Base-by-base conservation (phyloP, 768 basidiomycete species). In the Trametes punicea region DNA sequence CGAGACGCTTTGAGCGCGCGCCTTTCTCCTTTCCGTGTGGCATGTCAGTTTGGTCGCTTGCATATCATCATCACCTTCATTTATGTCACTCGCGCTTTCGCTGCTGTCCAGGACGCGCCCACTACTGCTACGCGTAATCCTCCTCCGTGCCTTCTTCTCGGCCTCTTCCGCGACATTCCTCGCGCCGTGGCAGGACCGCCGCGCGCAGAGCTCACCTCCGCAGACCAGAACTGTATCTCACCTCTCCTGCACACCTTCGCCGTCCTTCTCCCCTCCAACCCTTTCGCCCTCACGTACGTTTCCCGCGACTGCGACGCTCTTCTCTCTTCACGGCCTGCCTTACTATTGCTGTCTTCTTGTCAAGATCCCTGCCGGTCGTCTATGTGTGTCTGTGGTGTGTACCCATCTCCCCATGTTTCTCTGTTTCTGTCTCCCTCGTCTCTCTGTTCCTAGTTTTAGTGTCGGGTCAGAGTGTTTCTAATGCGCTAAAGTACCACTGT, bases 81-180 rank as follows among this genome's bases (percentile, higher is more conserved):
- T 15, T 11, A 41, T 31, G 31, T 31, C 42, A 18, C 29, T 25
- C 30, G 15, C 52, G 52, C 52, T 54, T 34, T 54, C 52, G 52
- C 42, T 54, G 52, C 45, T 54, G 52, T 46, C 46, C 52, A 38
- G n/a, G n/a, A n/a, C n/a, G n/a, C n/a, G n/a, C n/a, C n/a, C 44
- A 34, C 20, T 33, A 4, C 27, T 23, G 21, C 21, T 13, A n/a
- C 36, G 8, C 33, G 3, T 27, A 5, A n/a, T n/a, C 41, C 23
- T 11, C 23, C 33, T n/a, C 33, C 33, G 26, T 29, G 20, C 16
- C 31, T n/a, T 4, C 30, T n/a, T n/a, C 41, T 23, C 40, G 26
- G 26, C 31, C 20, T 18, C 51, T 15, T 31, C 33, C 34, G 13
- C 27, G 10, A 4, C 44, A 10, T n/a, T 29, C 27, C 11, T 11